Evolutionary conservation across 768 basidiomycete genomes (phyloP).

Genomic region (Lentinula raphanica): DNA sequence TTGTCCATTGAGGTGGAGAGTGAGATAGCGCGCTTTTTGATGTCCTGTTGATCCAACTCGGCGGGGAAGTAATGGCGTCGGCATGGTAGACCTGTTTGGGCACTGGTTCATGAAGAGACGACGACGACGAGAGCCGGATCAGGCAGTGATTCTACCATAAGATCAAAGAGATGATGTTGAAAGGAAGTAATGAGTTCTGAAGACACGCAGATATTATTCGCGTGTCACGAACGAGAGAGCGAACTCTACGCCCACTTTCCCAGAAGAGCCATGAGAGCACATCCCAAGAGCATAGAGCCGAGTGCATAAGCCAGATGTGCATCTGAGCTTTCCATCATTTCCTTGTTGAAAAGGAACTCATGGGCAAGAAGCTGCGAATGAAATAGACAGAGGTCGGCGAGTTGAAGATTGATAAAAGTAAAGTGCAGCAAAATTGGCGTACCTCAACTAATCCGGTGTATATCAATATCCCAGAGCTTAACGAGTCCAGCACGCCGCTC

Average conservation of each 20-base stretch:
- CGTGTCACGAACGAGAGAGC: too few relatives aligned
- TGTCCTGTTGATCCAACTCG: too few relatives aligned
- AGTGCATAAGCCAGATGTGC: conserved; percentile 67
- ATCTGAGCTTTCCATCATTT: conserved; percentile 72
- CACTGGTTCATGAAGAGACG: too few relatives aligned
- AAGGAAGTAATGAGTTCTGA: too few relatives aligned
- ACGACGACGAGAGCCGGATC: too few relatives aligned
- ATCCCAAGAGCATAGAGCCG: conserved; percentile 75
- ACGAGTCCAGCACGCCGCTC: conserved; percentile 78
- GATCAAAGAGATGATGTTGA: too few relatives aligned
- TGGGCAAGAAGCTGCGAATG: conserved; percentile 72
- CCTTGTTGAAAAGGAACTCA: conserved; percentile 87
- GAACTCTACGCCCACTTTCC: conserved; percentile 73
- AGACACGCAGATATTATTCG: too few relatives aligned
- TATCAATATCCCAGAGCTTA: conserved; percentile 83
- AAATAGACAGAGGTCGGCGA: neutral
- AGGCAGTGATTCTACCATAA: too few relatives aligned
- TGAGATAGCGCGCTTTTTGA: too few relatives aligned
- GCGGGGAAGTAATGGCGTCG: too few relatives aligned
- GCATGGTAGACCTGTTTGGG: too few relatives aligned
- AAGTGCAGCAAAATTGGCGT: conserved; percentile 10
- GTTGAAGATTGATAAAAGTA: neutral
- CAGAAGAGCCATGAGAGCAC: conserved; percentile 85
- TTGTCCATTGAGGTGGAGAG: too few relatives aligned
- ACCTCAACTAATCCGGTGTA: conserved; percentile 88